Evolutionary conservation across 495 filamentous ascomycete species (phyloP).

Genomic region (Staphylotrichum tortipilum): DNA sequence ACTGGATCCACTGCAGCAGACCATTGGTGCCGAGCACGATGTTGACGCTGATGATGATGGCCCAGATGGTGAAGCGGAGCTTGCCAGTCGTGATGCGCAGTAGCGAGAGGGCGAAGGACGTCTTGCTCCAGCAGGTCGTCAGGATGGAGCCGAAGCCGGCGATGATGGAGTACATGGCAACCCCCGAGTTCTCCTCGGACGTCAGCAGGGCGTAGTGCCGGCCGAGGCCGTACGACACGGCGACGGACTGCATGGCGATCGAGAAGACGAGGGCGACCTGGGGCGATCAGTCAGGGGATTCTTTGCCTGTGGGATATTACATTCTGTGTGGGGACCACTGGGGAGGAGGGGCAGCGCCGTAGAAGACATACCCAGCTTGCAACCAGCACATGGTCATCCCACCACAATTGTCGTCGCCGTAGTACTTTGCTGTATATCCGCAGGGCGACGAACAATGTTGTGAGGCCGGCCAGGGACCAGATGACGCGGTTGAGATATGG

Average conservation of each 20-base stretch:
- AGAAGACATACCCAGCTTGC: conserved; percentile 17
- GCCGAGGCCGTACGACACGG: conserved; percentile 20
- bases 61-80: conserved; percentile 7
- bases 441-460: conserved; percentile 17
- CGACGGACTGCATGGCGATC: not conserved
- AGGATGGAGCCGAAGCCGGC: conserved; percentile 11
- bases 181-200: not conserved
- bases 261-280: conserved; percentile 2
- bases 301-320: too few species aligned
- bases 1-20: conserved; percentile 15
- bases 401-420: conserved; percentile 19
- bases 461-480: conserved; percentile 5
- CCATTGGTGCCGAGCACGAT: conserved; percentile 13
- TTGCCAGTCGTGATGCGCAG: conserved; percentile 5
- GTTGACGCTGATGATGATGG: conserved; percentile 21
- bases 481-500: conserved; percentile 3
- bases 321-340: too few species aligned
- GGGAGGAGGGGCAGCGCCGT: too few species aligned
- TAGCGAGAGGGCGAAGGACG: conserved; percentile 7
- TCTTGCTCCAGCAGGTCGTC: conserved; percentile 13
- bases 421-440: conserved; percentile 25
- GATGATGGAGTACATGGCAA: not conserved
- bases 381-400: conserved; percentile 24
- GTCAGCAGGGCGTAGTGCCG: not conserved
- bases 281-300: too few species aligned